These are phyloP conservation scores for Dactylellina leptospora DNA, from an alignment of 2,329 filamentous ascomycete species.

Conservation along the genomic window DNA sequence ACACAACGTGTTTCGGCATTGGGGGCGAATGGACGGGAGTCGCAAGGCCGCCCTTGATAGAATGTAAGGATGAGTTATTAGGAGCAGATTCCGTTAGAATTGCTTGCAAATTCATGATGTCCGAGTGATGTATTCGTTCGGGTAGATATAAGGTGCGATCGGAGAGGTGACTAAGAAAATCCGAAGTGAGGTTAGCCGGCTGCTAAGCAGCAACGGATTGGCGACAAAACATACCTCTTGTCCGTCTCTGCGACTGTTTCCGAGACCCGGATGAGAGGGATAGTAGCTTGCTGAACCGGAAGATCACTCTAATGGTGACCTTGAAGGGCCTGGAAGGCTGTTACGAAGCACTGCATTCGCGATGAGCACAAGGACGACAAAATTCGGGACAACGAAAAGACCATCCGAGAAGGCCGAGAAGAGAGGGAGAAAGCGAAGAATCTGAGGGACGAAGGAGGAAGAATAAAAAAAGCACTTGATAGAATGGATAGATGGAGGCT, in stretches of 20 bases:
- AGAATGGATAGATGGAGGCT: slow-evolving; percentile 13
- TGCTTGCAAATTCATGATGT: slow-evolving; percentile 57
- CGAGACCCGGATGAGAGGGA: slow-evolving; percentile 14
- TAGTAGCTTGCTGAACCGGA: slow-evolving; percentile 24
- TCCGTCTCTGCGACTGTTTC: slow-evolving; percentile 18
- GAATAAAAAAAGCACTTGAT: slow-evolving; percentile 16
- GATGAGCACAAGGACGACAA: slow-evolving; percentile 44
- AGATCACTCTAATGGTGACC: slow-evolving; percentile 50
- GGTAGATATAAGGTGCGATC: slow-evolving; percentile 49
- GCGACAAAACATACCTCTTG: slow-evolving; percentile 19
- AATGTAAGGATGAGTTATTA: slow-evolving; percentile 22
- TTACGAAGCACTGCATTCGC: slow-evolving; percentile 51
- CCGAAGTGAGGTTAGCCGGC: slow-evolving; percentile 7
- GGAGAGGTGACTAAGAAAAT: slow-evolving; percentile 29
- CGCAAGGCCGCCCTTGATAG: slow-evolving; percentile 26
- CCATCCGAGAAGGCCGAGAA: slow-evolving; percentile 23
- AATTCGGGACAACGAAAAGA: slow-evolving; percentile 20
- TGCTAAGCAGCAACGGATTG: not conserved
- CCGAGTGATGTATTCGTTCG: slow-evolving; percentile 11
- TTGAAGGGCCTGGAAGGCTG: slow-evolving; percentile 46
- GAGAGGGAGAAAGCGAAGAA: not conserved
- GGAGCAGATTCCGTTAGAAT: slow-evolving; percentile 55
- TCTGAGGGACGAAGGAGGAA: slow-evolving; percentile 11
- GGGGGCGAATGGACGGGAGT: slow-evolving; percentile 55
- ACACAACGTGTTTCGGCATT: slow-evolving; percentile 56